These are phyloP conservation scores for Tolypocladium inflatum DNA, from an alignment of 2,329 filamentous ascomycete genomes.

Conservation along the genomic window DNA sequence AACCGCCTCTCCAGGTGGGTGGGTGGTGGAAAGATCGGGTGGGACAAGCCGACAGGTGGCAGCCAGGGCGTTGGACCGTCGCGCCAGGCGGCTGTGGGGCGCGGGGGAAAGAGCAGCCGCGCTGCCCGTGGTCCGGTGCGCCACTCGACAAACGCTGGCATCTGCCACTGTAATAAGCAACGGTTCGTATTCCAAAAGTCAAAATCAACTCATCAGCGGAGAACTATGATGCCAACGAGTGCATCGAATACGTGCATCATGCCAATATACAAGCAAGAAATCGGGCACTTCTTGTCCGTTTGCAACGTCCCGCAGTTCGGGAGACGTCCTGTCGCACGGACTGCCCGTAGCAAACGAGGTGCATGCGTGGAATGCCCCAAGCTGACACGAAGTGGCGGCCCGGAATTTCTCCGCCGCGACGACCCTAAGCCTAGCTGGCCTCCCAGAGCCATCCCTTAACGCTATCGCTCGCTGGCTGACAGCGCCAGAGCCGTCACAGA, in stretches of 20 bases:
- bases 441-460: slow-evolving; percentile 3
- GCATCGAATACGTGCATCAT: no score
- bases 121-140: neutral
- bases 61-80: neutral
- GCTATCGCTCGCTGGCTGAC: neutral
- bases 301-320: neutral
- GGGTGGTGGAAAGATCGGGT: neutral
- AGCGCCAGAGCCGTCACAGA: neutral
- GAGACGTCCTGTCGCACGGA: neutral
- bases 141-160: no score
- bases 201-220: no score
- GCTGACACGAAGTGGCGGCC: neutral
- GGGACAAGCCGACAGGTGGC: neutral
- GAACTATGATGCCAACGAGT: no score
- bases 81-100: neutral
- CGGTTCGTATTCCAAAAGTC: no score
- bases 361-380: no score
- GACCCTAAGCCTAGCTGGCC: slow-evolving; percentile 3
- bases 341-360: no score
- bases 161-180: no score
- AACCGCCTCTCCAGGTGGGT: neutral
- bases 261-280: no score
- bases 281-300: neutral
- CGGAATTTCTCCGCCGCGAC: slow-evolving; percentile 3
- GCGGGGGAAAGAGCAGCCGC: neutral